Evolutionary conservation across 352 stramenopile genomes (phyloP).

Genomic region (Phytopythium montanum): DNA sequence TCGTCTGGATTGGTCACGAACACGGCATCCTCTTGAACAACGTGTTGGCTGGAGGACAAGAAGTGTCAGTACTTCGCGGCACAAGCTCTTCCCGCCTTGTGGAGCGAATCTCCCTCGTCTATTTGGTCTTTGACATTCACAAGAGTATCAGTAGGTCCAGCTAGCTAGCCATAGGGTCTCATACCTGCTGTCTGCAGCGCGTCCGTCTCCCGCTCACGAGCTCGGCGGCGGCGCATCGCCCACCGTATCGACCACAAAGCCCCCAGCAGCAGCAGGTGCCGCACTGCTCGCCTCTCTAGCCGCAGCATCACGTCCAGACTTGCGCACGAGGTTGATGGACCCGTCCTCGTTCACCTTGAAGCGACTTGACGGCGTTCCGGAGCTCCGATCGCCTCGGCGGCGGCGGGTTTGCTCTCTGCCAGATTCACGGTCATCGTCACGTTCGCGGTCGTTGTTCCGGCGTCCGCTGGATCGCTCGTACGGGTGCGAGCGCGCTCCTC

Average conservation of each 20-base stretch:
- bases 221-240: background rate
- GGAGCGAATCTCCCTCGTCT: no score
- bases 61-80: no score
- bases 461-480: slow-evolving; percentile 21
- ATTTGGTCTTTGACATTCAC: background rate
- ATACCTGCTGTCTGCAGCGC: background rate
- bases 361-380: slow-evolving; percentile 44
- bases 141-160: background rate
- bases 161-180: background rate
- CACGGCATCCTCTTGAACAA: no score
- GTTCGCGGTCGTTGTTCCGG: slow-evolving; percentile 15
- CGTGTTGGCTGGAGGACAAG: no score
- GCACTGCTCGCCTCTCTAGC: slow-evolving; percentile 1
- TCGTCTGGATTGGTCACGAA: no score
- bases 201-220: background rate
- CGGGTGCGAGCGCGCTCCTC: slow-evolving; percentile 30
- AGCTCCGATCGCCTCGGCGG: slow-evolving; percentile 4
- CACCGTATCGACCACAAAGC: background rate
- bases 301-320: background rate
- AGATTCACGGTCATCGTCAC: slow-evolving; percentile 22
- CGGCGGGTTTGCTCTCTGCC: slow-evolving; percentile 15
- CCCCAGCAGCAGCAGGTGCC: background rate
- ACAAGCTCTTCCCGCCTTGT: no score
- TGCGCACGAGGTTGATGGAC: slow-evolving; percentile 58
- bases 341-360: slow-evolving; percentile 60